Evolutionary conservation across 2,329 filamentous ascomycete species (phyloP), one percentile per base, ranked within the genome.

Genomic region (Pseudogymnoascus sp.): DNA sequence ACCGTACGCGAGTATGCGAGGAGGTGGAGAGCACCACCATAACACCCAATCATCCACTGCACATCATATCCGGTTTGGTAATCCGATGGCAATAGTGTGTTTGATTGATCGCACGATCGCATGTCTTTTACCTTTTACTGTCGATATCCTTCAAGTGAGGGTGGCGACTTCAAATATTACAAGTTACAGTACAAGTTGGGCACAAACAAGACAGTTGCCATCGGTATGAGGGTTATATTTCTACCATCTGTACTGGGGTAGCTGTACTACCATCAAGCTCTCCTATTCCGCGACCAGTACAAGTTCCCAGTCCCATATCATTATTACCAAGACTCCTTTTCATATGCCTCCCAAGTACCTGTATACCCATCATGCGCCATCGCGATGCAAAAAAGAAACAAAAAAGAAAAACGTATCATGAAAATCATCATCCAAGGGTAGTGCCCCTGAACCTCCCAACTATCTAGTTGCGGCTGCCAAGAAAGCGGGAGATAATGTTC

Each of bases 321-420:
- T 57, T 57, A 57, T 57, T 57, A 57, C 51, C 28, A 57, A 57
- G 28, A 57, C 51, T 57, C 51, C 51, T 34, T 57, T 57, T 57
- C 51, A 57, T 57, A 57, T 57, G 51, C 51, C 10, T 57, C 51
- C 51, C 28, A 34, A 57, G 51, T 57, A 57, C 51, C 51, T 57
- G 51, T 57, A 57, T 57, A 57, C 16, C 51, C 51, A 57, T 57
- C 28, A 36, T 57, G 28, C 51, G 51, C 51, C 51, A 13, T 57
- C 51, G 51, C 51, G 51, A 36, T 57, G 51, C 51, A 14, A 31
- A 57, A 57, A 34, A 34, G 11, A 34, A 19, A n/a, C 34, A 34
- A 34, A 34, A 48, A 48, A 31, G 31, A 21, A 34, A 57, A 57
- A 19, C 48, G 51, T 34, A 19, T 57, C 51, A 8, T 34, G n/a